Base-by-base conservation (phyloP, 163 green algal genomes). In the Dunaliella salina region DNA sequence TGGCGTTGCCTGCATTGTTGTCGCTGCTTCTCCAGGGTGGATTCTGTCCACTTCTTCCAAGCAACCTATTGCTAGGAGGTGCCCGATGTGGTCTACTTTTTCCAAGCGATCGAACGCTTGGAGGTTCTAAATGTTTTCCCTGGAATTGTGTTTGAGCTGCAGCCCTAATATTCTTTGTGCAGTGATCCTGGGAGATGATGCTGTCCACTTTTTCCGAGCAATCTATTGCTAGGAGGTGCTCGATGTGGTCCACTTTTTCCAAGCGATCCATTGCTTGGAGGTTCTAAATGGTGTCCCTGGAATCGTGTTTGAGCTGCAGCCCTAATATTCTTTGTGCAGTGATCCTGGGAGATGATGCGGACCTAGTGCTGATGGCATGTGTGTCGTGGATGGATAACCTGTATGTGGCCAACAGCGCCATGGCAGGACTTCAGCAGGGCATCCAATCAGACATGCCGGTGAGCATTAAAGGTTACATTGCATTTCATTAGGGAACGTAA, bases 341-440 rank as follows among this genome's bases (percentile, higher is more conserved):
- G 40, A 91, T 97, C 71, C 85, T 97, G 67, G 93, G 93, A 12
- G 92, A 91, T 34, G 95, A 98, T 88, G 94, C 93, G 0, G 95
- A 98, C 88, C 89, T 97, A 30, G 87, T 97, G 29, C 88, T 98
- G 0, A 97, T 98, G 95, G 91, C 93, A 0, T 89, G 97, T 59
- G 90, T 93, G 45, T 88, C 85, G 45, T 89, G 84, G 72, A 30
- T 82, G 82, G 80, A 84, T 29, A 80, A 87, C 33, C 88, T 95
- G 63, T 89, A 88, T 57, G 91, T 95, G 30, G 86, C 90, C 84
- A 93, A 93, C 88, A 78, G 80, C 29, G 82, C 86, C 67, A 88
- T 34, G 90, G 82, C 57, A 71, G 34, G 29, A 12, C 59, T 71
- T 1, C 33, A 80, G 18, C 59, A 67, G 18, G 18, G 46, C 81